Percentiles rank a stretch among this genome's conserved stretches.
phyloP scores from a whole-genome alignment of 495 filamentous ascomycete genomes.

The Hyaloscypha finlandica region DNA sequence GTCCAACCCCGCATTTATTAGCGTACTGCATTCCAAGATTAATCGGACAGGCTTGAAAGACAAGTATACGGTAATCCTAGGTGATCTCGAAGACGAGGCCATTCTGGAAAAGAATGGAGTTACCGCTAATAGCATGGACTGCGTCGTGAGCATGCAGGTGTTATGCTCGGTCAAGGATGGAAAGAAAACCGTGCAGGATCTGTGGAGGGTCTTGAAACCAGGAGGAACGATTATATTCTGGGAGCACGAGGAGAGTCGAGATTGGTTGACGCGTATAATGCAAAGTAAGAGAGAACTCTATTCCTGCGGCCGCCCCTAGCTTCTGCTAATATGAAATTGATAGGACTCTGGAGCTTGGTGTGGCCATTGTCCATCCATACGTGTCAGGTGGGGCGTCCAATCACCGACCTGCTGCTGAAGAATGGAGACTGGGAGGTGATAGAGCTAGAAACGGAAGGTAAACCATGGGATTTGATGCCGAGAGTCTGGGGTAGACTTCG shows the following conservation, averaged over 20 bases:
- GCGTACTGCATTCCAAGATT: slow-evolving; percentile 31
- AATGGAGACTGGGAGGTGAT: too few relatives aligned
- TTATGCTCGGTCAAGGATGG: slow-evolving; percentile 54
- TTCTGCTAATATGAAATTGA: too few relatives aligned
- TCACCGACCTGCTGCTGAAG: too few relatives aligned
- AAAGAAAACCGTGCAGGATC: slow-evolving; percentile 47
- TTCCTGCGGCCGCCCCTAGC: too few relatives aligned
- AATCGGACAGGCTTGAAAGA: slow-evolving; percentile 34
- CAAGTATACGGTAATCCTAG: slow-evolving; percentile 42
- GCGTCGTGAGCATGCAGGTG: slow-evolving; percentile 54
- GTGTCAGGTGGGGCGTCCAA: too few relatives aligned
- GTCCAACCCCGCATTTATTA: slow-evolving; percentile 38
- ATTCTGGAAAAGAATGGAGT: slow-evolving; percentile 39
- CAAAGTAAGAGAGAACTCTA: too few relatives aligned
- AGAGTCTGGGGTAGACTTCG: too few relatives aligned
- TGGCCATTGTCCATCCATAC: too few relatives aligned
- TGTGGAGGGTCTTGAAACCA: slow-evolving; percentile 39
- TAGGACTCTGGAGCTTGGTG: too few relatives aligned
- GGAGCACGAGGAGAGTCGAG: slow-evolving; percentile 41
- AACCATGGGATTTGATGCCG: too few relatives aligned
- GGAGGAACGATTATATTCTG: slow-evolving; percentile 44
- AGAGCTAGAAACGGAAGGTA: too few relatives aligned
- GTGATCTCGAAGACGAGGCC: slow-evolving; percentile 43
- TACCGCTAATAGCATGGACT: slow-evolving; percentile 44
- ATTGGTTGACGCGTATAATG: slow-evolving; percentile 33